Base-by-base conservation (phyloP, 1,284 basidiomycete species). In the Pseudozyma thailandica region DNA sequence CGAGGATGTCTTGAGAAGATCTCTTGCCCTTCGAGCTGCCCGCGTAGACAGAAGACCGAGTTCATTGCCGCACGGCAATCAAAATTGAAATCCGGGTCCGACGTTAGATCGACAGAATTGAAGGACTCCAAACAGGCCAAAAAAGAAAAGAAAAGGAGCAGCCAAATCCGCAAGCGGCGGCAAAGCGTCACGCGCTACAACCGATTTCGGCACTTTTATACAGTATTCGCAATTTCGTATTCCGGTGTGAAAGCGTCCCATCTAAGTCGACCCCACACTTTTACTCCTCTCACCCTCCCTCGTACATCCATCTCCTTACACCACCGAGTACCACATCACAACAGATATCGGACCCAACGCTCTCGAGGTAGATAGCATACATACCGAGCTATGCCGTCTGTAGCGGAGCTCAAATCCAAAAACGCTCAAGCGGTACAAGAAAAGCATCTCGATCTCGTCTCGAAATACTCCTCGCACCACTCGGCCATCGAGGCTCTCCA, bases 361-460 rank as follows among this genome's bases (percentile, higher is more conserved):
- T 31, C 15, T 7, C 15, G 8, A 8, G 8, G 30, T 7, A 31
- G 8, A 8, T 31, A 7, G 30, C 15, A 7, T 31, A 7, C 30
- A 15, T 6, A 45, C 20, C 8, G 4, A 21, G 26, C 26, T 16
- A 72, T 72, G 69, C 62, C 69, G 23, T 65, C 58, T 21, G 62
- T 65, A 6, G 27, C 35, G 13, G 39, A 61, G 23, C 35, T 44
- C 13, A 53, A 55, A 31, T 60, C 51, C 45, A 72, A 72, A 43
- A 56, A 63, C 52, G 70, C 70, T 8, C 52, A 27, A 16, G 74
- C 69, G 16, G 69, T 77, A 2, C 55, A 63, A 23, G 54, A 70
- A 16, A 74, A 72, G 42, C 72, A 77, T 39, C 53, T 58, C 47
- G 75, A 75, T 23, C 60, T 77, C 28, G 27, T 61, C 35, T 25